Base-by-base conservation (phyloP, 345 rosid genomes). In the Brassica cretica region DNA sequence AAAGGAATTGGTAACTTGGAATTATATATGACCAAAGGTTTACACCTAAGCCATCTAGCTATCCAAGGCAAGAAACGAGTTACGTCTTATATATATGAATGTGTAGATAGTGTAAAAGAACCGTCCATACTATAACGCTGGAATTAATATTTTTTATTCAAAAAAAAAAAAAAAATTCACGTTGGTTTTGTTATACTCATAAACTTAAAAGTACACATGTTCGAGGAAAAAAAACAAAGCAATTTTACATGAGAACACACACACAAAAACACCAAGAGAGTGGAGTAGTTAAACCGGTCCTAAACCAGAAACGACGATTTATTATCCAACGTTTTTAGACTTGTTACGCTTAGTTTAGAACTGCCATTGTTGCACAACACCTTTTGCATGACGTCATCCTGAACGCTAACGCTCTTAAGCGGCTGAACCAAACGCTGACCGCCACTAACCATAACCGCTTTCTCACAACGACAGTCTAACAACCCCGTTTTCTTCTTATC, bases 391-490 rank as follows among this genome's bases (percentile, higher is more conserved):
- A 44, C 51, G 5, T 71, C 73, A 0, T 80, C 68, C 15, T 44
- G 46, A 70, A 70, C 6, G 37, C 16, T 21, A 53, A 14, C 76
- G 63, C 63, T 74, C 37, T 70, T 74, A 11, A 49, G 3, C 61
- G 74, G 70, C 19, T 73, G 74, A 30, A 73, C 46, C 25, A 68
- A 64, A 53, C 75, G 75, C 67, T 69, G 78, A 53, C 46, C 73
- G 27, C 58, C 62, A 6, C 30, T 80, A 53, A 75, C 83, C 80
- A 65, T 75, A 56, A 86, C 94, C 8, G 95, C 93, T 87, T 92
- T 89, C 88, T 89, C 95, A 73, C 85, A 84, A 32, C 90, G 87
- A 79, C 97, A 88, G 82, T 88, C 90, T 82, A 86, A 51, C 85
- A 92, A 82, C 71, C 46, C 79, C 14, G 58, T 81, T 75, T 56